Evolutionary conservation across 2,329 filamentous ascomycete genomes (phyloP).

Genomic region (Pleurostoma richardsiae): DNA sequence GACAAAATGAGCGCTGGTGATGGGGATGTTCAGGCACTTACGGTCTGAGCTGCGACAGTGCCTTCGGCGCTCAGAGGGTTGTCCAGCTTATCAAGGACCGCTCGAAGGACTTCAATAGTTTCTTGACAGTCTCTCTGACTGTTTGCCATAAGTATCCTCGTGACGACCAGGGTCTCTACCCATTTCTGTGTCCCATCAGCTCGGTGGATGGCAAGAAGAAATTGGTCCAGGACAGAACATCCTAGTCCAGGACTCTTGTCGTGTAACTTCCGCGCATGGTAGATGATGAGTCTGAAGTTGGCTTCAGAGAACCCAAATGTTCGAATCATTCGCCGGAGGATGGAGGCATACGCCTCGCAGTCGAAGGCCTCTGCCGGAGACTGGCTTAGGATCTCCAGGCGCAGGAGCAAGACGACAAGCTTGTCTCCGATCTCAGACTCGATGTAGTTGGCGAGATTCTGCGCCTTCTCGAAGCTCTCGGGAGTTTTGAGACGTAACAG

Average conservation of each 20-base stretch:
- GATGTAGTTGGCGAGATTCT: constrained; percentile 53
- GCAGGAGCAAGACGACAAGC: constrained; percentile 61
- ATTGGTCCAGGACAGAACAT: constrained; percentile 51
- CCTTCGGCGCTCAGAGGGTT: constrained; percentile 51
- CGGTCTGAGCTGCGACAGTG: constrained; percentile 63
- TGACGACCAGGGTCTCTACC: constrained; percentile 66
- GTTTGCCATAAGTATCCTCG: constrained; percentile 61
- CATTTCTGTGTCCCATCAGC: constrained; percentile 43
- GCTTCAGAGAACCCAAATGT: constrained; percentile 54
- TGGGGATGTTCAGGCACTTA: constrained; percentile 25
- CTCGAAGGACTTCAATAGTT: constrained; percentile 16
- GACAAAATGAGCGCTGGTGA: neutral
- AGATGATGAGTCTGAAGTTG: constrained; percentile 61
- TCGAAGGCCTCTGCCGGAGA: constrained; percentile 42
- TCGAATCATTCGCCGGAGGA: constrained; percentile 58
- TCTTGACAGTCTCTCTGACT: constrained; percentile 31
- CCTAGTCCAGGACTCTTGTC: constrained; percentile 44
- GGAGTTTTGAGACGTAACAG: constrained; percentile 41
- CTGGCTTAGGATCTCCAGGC: constrained; percentile 59
- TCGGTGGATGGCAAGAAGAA: constrained; percentile 49
- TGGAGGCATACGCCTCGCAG: constrained; percentile 38
- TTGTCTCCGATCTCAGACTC: constrained; percentile 60
- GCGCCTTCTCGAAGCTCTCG: constrained; percentile 45
- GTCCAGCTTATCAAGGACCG: constrained; percentile 36
- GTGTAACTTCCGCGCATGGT: constrained; percentile 63